Evolutionary conservation across 495 filamentous ascomycete species (phyloP).

Genomic region (Lentithecium fluviatile): DNA sequence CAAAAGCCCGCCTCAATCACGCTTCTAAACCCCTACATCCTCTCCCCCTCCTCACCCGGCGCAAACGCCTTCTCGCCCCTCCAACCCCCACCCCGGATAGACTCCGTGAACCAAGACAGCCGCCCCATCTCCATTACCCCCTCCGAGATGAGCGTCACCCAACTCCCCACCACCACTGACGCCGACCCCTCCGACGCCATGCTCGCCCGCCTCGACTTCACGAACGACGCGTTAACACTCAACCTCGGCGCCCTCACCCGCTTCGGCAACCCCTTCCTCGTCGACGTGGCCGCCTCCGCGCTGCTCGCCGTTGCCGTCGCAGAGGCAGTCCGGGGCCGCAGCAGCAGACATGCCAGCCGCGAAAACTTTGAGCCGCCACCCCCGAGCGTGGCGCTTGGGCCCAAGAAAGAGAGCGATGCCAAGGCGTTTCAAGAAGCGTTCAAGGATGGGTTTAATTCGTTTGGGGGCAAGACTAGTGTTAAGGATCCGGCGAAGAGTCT

Average conservation of each 20-base stretch:
- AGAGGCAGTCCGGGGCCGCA: slow-evolving; percentile 30
- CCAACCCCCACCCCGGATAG: slow-evolving; percentile 12
- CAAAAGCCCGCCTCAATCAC: slow-evolving; percentile 30
- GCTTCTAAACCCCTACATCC: slow-evolving; percentile 36
- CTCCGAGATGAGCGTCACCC: slow-evolving; percentile 38
- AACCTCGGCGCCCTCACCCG: slow-evolving; percentile 47
- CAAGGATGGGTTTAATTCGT: slow-evolving; percentile 25
- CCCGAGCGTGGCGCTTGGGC: slow-evolving; percentile 7
- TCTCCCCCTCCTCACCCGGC: slow-evolving; percentile 29
- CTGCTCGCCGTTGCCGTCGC: slow-evolving; percentile 63
- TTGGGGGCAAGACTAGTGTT: slow-evolving; percentile 19
- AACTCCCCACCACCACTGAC: slow-evolving; percentile 44
- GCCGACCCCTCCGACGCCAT: slow-evolving; percentile 46
- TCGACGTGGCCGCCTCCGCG: slow-evolving; percentile 71
- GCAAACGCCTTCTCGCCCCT: slow-evolving; percentile 23
- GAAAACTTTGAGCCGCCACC: slow-evolving; percentile 34
- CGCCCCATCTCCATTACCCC: slow-evolving; percentile 27
- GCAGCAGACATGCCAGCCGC: neutral
- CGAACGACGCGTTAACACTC: slow-evolving; percentile 49
- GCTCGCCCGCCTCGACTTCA: slow-evolving; percentile 53
- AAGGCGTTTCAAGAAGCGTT: slow-evolving; percentile 29
- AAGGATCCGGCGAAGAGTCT: slow-evolving; percentile 8
- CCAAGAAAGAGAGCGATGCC: slow-evolving; percentile 13
- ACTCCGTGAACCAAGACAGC: neutral
- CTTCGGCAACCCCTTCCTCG: slow-evolving; percentile 63